phyloP scores from a whole-genome alignment of 2,329 filamentous ascomycete genomes.

The Eutypella sp. region DNA sequence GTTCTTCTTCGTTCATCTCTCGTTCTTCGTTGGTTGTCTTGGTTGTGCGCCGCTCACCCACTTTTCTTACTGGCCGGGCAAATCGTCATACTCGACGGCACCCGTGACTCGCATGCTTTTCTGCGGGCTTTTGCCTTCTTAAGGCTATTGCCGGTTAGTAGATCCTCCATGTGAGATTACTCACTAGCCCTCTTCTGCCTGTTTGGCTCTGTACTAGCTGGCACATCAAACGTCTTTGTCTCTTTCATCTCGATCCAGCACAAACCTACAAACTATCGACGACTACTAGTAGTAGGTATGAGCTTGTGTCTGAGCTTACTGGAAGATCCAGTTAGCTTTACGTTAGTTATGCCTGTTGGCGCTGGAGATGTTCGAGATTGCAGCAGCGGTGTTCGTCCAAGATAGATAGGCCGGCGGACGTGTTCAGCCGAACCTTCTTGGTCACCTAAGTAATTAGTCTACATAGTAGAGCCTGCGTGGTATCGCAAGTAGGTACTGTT shows the following conservation, averaged over 20 bases:
- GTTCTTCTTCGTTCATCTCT: too few species aligned
- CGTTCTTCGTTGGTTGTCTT: too few species aligned
- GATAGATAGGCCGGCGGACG: too few species aligned
- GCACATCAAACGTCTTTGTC: background rate
- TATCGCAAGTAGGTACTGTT: constrained; percentile 1
- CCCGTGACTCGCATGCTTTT: constrained; percentile 31
- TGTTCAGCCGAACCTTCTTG: too few species aligned
- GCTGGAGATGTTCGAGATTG: too few species aligned
- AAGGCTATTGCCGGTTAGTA: constrained; percentile 16
- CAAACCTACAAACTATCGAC: too few species aligned
- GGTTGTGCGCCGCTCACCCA: constrained; percentile 8
- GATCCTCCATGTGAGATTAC: constrained; percentile 13
- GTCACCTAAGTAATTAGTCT: too few species aligned
- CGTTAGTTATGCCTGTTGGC: too few species aligned
- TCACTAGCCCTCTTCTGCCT: background rate
- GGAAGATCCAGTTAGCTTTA: too few species aligned
- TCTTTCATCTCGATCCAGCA: background rate
- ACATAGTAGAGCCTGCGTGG: background rate
- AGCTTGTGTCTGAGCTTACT: too few species aligned
- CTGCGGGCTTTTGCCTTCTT: constrained; percentile 10
- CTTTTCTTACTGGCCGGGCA: constrained; percentile 21
- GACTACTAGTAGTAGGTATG: too few species aligned
- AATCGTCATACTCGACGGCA: constrained; percentile 27
- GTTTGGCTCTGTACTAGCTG: background rate
- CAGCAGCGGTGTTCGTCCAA: too few species aligned